phyloP scores from a whole-genome alignment of 192 early-diverging fungal species.

The Coemansia sp. region DNA sequence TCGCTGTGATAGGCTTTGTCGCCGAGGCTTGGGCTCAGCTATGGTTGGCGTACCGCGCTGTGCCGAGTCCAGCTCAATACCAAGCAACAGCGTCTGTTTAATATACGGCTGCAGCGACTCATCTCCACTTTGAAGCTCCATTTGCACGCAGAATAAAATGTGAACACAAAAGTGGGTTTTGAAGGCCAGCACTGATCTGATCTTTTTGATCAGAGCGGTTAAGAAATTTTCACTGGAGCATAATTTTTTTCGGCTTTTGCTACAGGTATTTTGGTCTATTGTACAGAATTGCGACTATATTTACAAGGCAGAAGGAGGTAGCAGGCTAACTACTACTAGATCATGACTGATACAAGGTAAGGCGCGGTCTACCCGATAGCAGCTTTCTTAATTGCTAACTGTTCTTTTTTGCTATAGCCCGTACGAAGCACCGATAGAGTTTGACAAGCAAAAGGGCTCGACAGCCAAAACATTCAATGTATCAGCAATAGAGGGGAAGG shows the following conservation, averaged over 20 bases:
- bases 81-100: conserved; percentile 22
- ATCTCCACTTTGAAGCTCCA: neutral
- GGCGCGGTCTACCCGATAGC: neutral
- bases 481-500: conserved; percentile 25
- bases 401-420: neutral
- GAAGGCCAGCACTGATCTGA: neutral
- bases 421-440: conserved; percentile 40
- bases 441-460: conserved; percentile 16
- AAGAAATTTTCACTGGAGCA: too few species aligned
- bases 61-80: conserved; percentile 12
- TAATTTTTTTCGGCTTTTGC: neutral
- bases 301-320: too few species aligned
- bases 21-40: conserved; percentile 17
- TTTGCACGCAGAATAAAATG: neutral
- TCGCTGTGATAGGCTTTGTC: conserved; percentile 45
- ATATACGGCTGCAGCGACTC: conserved; percentile 16
- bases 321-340: too few species aligned
- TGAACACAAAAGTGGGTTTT: neutral
- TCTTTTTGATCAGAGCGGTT: too few species aligned
- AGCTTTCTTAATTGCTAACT: neutral
- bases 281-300: neutral
- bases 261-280: neutral
- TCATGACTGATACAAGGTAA: too few species aligned
- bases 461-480: conserved; percentile 9
- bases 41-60: neutral